Conservation (phyloP, 371 early-diverging fungal species). For the Entomophthora muscae region DNA sequence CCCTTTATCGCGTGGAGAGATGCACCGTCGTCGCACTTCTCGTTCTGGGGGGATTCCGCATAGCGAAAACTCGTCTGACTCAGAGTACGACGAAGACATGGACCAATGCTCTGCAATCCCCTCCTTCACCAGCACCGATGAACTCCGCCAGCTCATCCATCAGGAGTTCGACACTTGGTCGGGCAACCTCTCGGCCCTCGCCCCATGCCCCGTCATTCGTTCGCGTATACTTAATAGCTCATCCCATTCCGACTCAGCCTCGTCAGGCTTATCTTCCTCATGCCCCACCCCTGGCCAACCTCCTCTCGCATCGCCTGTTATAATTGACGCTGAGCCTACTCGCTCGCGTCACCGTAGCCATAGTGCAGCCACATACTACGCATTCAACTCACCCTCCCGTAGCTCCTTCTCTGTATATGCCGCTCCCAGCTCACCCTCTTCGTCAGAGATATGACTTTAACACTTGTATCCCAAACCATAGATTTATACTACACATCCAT, state of each 20-base stretch:
- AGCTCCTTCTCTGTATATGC: not conserved
- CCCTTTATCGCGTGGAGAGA: not conserved
- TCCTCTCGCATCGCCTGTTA: too few species aligned
- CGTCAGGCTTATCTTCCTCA: too few species aligned
- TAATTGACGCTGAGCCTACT: not conserved
- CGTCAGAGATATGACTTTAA: too few species aligned
- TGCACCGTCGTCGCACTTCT: not conserved
- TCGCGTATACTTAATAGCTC: not conserved
- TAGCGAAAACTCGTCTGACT: not conserved
- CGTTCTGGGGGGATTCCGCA: not conserved
- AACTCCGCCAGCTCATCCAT: constrained; percentile 3
- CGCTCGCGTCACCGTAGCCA: not conserved
- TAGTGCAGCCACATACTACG: not conserved
- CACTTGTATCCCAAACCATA: too few species aligned
- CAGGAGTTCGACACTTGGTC: constrained; percentile 1
- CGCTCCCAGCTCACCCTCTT: not conserved
- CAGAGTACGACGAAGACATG: not conserved
- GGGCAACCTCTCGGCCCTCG: not conserved
- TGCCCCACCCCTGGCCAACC: too few species aligned
- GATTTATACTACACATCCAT: too few species aligned
- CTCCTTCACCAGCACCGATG: constrained; percentile 5
- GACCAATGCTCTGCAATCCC: constrained; percentile 1
- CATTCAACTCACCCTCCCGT: not conserved
- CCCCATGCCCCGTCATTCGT: not conserved
- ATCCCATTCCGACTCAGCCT: not conserved